Evolutionary conservation across 495 filamentous ascomycete species (phyloP), one percentile per base, ranked within the genome.

Genomic region (Penicillium silybi): DNA sequence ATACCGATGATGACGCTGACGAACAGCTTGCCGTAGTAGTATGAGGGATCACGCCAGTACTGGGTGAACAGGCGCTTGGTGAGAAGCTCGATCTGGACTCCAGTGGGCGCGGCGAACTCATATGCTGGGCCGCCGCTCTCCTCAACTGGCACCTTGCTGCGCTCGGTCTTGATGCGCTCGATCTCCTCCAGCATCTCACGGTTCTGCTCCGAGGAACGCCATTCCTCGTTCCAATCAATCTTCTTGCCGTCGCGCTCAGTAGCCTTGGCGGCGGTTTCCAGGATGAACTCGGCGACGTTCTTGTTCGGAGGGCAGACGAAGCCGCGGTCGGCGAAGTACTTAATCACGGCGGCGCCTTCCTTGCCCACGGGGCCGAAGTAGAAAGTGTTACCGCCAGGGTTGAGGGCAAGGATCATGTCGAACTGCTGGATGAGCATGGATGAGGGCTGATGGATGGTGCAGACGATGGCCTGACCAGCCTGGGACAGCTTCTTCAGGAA

Each of bases 261-360:
- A 6, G 76, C 67, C 57, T 87, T 88, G 6, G 86, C 83, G 25
- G 88, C 87, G 0, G 85, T 87, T 57, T 95, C 88, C 3, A 96
- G 76, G 32, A 96, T 87, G 67, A 90, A 92, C 63, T 95, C 90
- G 23, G 90, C 90, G 11, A 89, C 78, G 64, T 95, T 95, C 71
- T 86, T 85, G 6, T 73, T 66, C 0, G 80, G 78, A 4, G 80
- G 80, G 55, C 83, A 86, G 15, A 77, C 62, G 27, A 80, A 77
- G 26, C 84, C 86, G 45, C 79, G 75, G 20, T 81, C 70, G 7
- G 72, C 80, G 52, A 89, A 89, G 66, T 88, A 89, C 34, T 84
- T 79, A 59, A 80, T 80, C 6, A 88, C 79, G 18, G 75, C 72
- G 9, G 69, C 58, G 8, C 82, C 83, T n/a, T 83, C 81, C 3